Percentiles rank a stretch among this genome's conserved stretches.
These are phyloP conservation scores for Stephania cephalantha DNA, from an alignment of 164 flowering plant genomes.

Conservation along the genomic window DNA sequence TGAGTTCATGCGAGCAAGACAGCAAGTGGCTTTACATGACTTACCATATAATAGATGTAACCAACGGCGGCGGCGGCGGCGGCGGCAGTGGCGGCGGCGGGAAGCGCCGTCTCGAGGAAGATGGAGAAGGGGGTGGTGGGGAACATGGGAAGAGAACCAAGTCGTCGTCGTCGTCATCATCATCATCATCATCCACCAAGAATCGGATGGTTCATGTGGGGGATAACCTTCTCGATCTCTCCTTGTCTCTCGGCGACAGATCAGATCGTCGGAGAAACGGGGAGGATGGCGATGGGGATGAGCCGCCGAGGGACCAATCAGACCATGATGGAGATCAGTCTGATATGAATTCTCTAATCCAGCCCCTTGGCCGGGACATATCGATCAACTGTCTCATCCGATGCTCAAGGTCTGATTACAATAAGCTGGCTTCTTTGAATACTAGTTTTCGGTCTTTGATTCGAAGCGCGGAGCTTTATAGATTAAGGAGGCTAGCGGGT, in stretches of 20 bases:
- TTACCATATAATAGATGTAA: slow-evolving; percentile 17
- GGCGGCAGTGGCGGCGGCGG: slow-evolving; percentile 4
- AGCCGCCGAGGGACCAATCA: slow-evolving; percentile 14
- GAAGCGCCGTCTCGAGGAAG: slow-evolving; percentile 35
- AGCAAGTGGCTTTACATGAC: slow-evolving; percentile 28
- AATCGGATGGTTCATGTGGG: neutral
- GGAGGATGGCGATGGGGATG: neutral
- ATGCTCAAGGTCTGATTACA: slow-evolving; percentile 84
- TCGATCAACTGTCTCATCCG: slow-evolving; percentile 62
- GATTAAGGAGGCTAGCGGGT: slow-evolving; percentile 43
- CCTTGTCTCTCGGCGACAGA: slow-evolving; percentile 7
- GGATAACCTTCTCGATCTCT: neutral
- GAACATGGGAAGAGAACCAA: neutral
- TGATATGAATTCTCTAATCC: slow-evolving; percentile 43
- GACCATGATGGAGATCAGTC: slow-evolving; percentile 27
- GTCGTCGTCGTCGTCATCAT: neutral
- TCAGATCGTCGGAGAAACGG: neutral
- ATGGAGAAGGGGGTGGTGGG: slow-evolving; percentile 6
- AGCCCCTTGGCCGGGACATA: slow-evolving; percentile 58
- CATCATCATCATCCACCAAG: neutral
- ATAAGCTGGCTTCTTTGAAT: slow-evolving; percentile 60
- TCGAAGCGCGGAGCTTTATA: slow-evolving; percentile 65
- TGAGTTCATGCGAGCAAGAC: slow-evolving; percentile 31
- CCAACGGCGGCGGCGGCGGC: slow-evolving; percentile 8
- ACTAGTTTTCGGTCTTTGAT: slow-evolving; percentile 51